A percentile compares a stretch with the other conserved stretches of the same genome.
These are phyloP conservation scores for Nemophila menziesii DNA, from an alignment of 257 asterid species.

Conservation along the genomic window DNA sequence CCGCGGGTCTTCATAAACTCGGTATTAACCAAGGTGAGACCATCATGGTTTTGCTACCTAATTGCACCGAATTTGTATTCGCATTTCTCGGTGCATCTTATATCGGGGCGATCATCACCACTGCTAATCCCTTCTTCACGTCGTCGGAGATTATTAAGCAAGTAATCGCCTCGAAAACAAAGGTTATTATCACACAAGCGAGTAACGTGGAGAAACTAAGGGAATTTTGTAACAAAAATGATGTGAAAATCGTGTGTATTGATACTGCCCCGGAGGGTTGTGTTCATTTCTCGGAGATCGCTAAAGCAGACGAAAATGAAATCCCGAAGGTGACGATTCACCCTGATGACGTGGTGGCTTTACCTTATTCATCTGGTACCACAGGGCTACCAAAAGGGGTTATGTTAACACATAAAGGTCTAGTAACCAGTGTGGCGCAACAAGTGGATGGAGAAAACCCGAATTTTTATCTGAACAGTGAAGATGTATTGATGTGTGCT, in stretches of 20 bases:
- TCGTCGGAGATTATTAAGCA: slow-evolving; percentile 60
- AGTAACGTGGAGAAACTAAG: slow-evolving; percentile 41
- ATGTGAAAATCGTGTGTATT: slow-evolving; percentile 31
- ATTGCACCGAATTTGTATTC: slow-evolving; percentile 65
- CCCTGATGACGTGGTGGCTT: slow-evolving; percentile 71
- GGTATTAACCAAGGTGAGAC: slow-evolving; percentile 62
- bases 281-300: slow-evolving; percentile 38
- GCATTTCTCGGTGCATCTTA: slow-evolving; percentile 78
- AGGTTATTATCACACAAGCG: slow-evolving; percentile 42
- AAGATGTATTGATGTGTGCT: slow-evolving; percentile 74
- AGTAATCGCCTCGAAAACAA: slow-evolving; percentile 53
- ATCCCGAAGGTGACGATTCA: slow-evolving; percentile 45
- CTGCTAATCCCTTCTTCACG: slow-evolving; percentile 85
- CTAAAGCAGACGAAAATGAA: slow-evolving; percentile 34
- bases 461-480: slow-evolving; percentile 56
- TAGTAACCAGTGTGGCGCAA: slow-evolving; percentile 82
- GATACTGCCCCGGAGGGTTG: slow-evolving; percentile 42
- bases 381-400: slow-evolving; percentile 95
- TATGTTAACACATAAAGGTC: slow-evolving; percentile 83
- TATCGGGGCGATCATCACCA: slow-evolving; percentile 60
- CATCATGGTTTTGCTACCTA: slow-evolving; percentile 76
- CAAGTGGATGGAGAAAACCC: slow-evolving; percentile 94
- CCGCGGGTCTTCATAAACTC: slow-evolving; percentile 41
- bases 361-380: slow-evolving; percentile 93
- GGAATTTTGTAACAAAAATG: slow-evolving; percentile 31